Evolutionary conservation across 1,284 basidiomycete genomes (phyloP), one percentile per base, ranked within the genome.

Genomic region (Papiliotrema flavescens): DNA sequence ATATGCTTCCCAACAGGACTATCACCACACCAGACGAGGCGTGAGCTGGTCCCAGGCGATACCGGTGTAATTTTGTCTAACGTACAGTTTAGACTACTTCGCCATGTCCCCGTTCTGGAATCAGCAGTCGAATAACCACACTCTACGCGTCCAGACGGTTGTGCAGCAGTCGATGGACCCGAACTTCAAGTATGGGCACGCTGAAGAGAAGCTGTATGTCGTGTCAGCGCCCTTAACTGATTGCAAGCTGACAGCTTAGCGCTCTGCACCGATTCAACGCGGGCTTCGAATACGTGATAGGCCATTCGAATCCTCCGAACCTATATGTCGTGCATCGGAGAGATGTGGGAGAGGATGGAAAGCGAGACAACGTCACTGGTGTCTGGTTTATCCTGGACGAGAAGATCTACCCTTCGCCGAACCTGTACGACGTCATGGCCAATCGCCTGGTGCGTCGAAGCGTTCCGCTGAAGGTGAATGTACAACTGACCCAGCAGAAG

Each of bases 71-170:
- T 47, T 4, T 4, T 23, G 37, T 4, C 37, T 51, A 23, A 41
- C 40, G 22, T 9, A 2, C 53, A 74, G 72, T 32, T 63, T 75
- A 63, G 73, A 75, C 58, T 75, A 74, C 58, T 75, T 75, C 49
- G 68, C 71, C 8, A 66, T 63, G 51, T 74, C 71, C 14, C 73
- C 73, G 3, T 75, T 75, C 60, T 75, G 64, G 57, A 69, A 74
- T 53, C 34, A 58, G 1, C 63, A 66, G 35, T 72, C 67, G 23
- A 75, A 75, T 49, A 75, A 75, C 55, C 62, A 61, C 42, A 64
- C 64, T 11, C 56, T 75, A 28, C 49, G 73, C 5, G 70, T 69
- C 0, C 73, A 75, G 47, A 45, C 65, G 2, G 36, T 65, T 14
- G 64, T 75, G 9, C 65, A 32, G 11, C 28, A 32, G 28, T 32